Conservation (phyloP, 1,284 basidiomycete species). For the Trichosporon ovoides region DNA sequence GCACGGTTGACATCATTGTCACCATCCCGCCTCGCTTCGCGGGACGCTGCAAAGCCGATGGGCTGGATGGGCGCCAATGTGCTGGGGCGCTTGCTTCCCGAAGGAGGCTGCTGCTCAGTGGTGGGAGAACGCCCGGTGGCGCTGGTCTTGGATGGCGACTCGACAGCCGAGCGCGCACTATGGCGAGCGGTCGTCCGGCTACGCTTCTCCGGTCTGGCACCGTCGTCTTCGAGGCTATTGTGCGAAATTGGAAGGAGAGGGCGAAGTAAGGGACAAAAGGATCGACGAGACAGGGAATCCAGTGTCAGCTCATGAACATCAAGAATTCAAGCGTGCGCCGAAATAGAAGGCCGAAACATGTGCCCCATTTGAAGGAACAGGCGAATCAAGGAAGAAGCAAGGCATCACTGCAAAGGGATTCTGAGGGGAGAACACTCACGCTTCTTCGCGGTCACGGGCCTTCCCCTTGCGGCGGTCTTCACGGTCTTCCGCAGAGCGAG, state of each 20-base stretch:
- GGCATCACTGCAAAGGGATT: too few species aligned
- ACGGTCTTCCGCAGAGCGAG: conserved; percentile 11
- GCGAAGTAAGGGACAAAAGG: background rate
- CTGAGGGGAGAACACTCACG: too few species aligned
- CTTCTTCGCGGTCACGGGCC: conserved; percentile 19
- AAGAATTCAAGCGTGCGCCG: too few species aligned
- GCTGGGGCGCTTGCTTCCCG: conserved; percentile 11
- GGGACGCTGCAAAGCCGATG: conserved; percentile 38
- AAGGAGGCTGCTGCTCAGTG: conserved; percentile 4
- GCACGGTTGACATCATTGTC: conserved; percentile 25
- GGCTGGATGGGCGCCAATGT: conserved; percentile 37
- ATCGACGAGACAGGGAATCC: background rate
- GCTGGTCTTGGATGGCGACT: conserved; percentile 20
- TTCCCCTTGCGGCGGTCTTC: conserved; percentile 20
- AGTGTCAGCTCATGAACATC: background rate
- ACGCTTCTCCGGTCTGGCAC: conserved; percentile 18
- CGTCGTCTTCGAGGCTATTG: conserved; percentile 14
- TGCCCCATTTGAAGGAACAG: too few species aligned
- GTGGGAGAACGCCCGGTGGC: conserved; percentile 7
- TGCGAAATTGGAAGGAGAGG: background rate
- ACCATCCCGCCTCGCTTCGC: conserved; percentile 35
- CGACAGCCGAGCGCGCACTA: conserved; percentile 9
- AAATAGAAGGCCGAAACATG: too few species aligned
- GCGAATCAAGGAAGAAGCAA: background rate
- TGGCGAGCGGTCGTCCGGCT: conserved; percentile 9